Evolutionary conservation across 768 basidiomycete species (phyloP), one percentile per base, ranked within the genome.

Genomic region (Daedaleopsis nitida): DNA sequence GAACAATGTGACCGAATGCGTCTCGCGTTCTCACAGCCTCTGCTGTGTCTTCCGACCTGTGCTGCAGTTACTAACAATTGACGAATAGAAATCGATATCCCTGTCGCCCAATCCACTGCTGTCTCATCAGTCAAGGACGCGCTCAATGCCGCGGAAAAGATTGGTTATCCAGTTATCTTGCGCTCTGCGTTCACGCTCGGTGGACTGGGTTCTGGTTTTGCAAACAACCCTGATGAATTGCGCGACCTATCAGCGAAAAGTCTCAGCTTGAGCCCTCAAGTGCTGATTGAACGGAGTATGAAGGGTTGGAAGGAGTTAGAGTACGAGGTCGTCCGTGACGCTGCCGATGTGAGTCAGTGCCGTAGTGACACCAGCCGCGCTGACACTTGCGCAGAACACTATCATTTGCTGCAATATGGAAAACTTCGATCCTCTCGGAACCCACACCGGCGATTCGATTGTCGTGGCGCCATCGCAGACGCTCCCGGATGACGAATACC

Each of bases 241-340:
- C 89, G 94, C 59, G 96, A 99, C 75, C 81, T 99, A 23, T 86
- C 94, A 45, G 96, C 97, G 23, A 96, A 92, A 76, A 86, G 89
- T 71, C 84, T 99, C 55, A 88, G 87, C 71, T 81, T 98, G 32
- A 91, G 89, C 66, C 96, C 97, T 50, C 97, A 98, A 74, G 92
- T 98, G 47, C 83, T 99, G 58, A 95, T 99, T 65, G 97, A 98
- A 77, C 91, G 95, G 52, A 93, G 91, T 67, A 92, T 99, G 89
- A 98, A 98, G 77, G 97, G 97, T 34, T 99, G 97, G 97, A 99
- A 99, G 74, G 97, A 99, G 77, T 83, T 98, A 64, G 97, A 99
- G 77, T 99, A 98, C 68, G 97, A 99, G 74, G 97, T 99, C 63
- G 97, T 98, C 70, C 91, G 97, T 56, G 97, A 99, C 73, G 95